Evolutionary conservation across 495 filamentous ascomycete genomes (phyloP).

Genomic region (Penicillium coprophilum): DNA sequence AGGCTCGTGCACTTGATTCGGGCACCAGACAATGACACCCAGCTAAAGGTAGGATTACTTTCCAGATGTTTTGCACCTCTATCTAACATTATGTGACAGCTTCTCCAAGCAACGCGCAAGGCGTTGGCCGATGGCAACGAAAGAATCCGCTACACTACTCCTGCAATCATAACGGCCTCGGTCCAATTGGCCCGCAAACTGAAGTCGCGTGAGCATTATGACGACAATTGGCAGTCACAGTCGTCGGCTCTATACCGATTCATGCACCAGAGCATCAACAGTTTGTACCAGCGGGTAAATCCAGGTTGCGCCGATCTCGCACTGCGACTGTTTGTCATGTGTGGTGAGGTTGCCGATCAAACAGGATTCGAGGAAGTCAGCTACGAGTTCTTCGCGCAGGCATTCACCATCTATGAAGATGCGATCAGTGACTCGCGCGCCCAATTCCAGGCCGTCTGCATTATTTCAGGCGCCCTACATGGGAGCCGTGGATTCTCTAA

Average conservation of each 20-base stretch:
- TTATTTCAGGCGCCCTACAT: conserved; percentile 87
- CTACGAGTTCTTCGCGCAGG: conserved; percentile 98
- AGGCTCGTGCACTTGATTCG: conserved; percentile 86
- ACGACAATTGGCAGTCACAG: conserved; percentile 91
- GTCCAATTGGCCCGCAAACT: conserved; percentile 86
- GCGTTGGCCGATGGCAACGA: conserved; percentile 92
- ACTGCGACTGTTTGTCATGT: conserved; percentile 84
- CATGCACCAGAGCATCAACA: conserved; percentile 80
- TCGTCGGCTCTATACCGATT: conserved; percentile 91
- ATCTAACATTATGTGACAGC: conserved; percentile 43
- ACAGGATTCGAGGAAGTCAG: conserved; percentile 91
- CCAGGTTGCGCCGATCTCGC: conserved; percentile 79
- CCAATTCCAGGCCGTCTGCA: conserved; percentile 96
- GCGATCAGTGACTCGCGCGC: conserved; percentile 90
- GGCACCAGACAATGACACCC: conserved; percentile 82
- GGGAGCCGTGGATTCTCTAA: conserved; percentile 82
- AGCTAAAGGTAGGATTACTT: conserved; percentile 64
- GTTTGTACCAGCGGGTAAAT: conserved; percentile 85
- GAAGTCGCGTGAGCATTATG: conserved; percentile 90
- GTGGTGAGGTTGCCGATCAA: conserved; percentile 90
- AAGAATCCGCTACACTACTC: conserved; percentile 91
- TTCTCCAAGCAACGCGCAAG: conserved; percentile 85
- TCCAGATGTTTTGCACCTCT: neutral
- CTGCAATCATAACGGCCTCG: conserved; percentile 85
- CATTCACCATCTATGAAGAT: conserved; percentile 98